phyloP scores from a whole-genome alignment of 306 rosid genomes.

The Vigna reflexopilosa region DNA sequence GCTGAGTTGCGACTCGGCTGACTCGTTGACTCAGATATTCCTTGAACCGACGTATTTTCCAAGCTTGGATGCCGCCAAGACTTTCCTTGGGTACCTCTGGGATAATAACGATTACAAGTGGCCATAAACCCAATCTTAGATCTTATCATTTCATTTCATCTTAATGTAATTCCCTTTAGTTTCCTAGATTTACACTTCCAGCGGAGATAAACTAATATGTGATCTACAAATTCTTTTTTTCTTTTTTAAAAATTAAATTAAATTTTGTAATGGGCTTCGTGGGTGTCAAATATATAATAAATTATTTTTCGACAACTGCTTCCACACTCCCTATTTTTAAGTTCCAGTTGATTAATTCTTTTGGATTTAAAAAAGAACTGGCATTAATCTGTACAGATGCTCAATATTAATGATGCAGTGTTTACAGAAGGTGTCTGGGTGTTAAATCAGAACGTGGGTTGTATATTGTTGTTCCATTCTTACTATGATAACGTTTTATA shows the following conservation, averaged over 20 bases:
- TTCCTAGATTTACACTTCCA: neutral
- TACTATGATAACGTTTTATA: neutral
- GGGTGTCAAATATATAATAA: neutral
- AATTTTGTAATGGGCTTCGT: constrained; percentile 15
- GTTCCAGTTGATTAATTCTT: neutral
- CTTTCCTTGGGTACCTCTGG: constrained; percentile 72
- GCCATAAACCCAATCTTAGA: neutral
- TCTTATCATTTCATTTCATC: no score
- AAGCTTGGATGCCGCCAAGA: constrained; percentile 94
- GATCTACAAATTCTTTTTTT: constrained; percentile 23
- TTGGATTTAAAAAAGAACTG: neutral
- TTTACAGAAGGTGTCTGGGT: neutral
- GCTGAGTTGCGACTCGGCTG: constrained; percentile 58
- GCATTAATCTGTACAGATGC: no score
- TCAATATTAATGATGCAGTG: neutral
- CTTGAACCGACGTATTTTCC: constrained; percentile 90
- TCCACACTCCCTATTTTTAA: neutral
- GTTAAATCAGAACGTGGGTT: neutral
- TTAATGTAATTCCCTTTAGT: neutral
- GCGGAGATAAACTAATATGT: neutral
- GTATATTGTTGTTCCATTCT: neutral
- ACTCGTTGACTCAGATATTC: constrained; percentile 78
- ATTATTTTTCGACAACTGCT: neutral
- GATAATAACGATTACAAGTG: constrained; percentile 34
- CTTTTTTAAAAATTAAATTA: neutral